Percentiles rank a stretch among this genome's conserved stretches.
These are phyloP conservation scores for Emmonsiellopsis sp. DNA, from an alignment of 2,329 filamentous ascomycete species.

Conservation along the genomic window DNA sequence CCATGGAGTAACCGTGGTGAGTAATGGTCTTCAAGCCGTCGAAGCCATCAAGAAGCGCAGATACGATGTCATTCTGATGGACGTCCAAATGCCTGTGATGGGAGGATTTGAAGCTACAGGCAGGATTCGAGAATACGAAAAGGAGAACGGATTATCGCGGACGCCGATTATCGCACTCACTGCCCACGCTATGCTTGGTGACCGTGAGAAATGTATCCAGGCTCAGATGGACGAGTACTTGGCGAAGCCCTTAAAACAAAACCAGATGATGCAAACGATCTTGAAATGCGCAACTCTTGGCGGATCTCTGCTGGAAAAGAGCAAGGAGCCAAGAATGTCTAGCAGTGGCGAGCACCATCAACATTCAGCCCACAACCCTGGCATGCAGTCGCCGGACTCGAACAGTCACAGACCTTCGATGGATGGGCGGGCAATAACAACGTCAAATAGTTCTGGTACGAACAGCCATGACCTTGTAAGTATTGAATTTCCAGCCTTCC, in stretches of 20 bases:
- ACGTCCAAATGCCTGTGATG: slow-evolving; percentile 99
- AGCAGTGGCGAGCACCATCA: slow-evolving; percentile 23
- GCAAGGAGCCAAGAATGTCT: slow-evolving; percentile 33
- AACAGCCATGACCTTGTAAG: slow-evolving; percentile 12
- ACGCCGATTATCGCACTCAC: slow-evolving; percentile 96
- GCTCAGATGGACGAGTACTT: slow-evolving; percentile 99
- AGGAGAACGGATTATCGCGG: slow-evolving; percentile 65
- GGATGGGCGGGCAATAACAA: slow-evolving; percentile 60
- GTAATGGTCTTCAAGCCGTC: slow-evolving; percentile 88
- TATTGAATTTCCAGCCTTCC: not conserved
- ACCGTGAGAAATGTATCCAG: slow-evolving; percentile 95
- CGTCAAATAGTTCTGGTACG: slow-evolving; percentile 53
- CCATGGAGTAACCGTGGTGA: slow-evolving; percentile 60
- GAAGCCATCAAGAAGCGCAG: slow-evolving; percentile 85
- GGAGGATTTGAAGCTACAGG: slow-evolving; percentile 95
- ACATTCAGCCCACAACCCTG: slow-evolving; percentile 9
- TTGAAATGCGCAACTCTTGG: slow-evolving; percentile 92
- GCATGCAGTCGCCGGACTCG: slow-evolving; percentile 23
- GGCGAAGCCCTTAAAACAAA: slow-evolving; percentile 92
- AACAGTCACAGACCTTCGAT: slow-evolving; percentile 45
- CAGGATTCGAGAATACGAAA: slow-evolving; percentile 93
- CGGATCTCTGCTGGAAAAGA: slow-evolving; percentile 34
- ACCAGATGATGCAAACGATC: slow-evolving; percentile 95
- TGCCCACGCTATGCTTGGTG: slow-evolving; percentile 96
- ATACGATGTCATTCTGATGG: slow-evolving; percentile 97